A percentile compares a stretch with the other conserved stretches of the same genome.
Evolutionary conservation across 2,329 filamentous ascomycete species (phyloP).

Genomic region (Colletotrichum coccodes): DNA sequence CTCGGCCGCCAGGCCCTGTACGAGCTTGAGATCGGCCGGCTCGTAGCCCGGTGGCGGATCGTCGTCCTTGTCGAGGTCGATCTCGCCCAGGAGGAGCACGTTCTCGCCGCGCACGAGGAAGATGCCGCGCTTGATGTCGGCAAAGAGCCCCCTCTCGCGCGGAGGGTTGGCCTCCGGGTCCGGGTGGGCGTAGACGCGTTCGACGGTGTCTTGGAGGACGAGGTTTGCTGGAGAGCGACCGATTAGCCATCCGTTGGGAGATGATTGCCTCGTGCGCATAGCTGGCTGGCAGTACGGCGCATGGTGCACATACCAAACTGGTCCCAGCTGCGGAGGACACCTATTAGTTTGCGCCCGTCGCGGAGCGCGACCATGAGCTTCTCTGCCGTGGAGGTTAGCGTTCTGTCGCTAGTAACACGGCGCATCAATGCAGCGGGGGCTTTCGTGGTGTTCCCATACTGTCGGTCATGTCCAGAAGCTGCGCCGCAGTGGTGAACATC

Average conservation of each 20-base stretch:
- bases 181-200: constrained; percentile 79
- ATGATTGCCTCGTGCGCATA: neutral
- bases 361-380: constrained; percentile 93
- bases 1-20: constrained; percentile 78
- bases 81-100: constrained; percentile 93
- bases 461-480: constrained; percentile 94
- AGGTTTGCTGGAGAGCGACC: constrained; percentile 76
- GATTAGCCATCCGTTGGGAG: neutral
- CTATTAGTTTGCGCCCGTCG: constrained; percentile 93
- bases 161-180: constrained; percentile 42
- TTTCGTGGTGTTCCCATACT: constrained; percentile 70
- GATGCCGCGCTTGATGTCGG: constrained; percentile 85
- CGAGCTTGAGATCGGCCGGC: constrained; percentile 72
- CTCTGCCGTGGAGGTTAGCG: constrained; percentile 65
- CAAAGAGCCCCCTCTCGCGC: constrained; percentile 69
- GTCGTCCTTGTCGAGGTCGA: constrained; percentile 96
- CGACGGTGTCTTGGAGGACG: constrained; percentile 90
- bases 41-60: constrained; percentile 78
- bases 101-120: constrained; percentile 97
- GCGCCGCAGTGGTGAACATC: constrained; percentile 98
- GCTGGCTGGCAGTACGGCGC: constrained; percentile 18
- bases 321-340: constrained; percentile 94
- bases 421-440: constrained; percentile 29
- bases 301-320: constrained; percentile 82
- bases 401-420: neutral